Percentiles rank a stretch among this genome's conserved stretches.
Conservation (phyloP, 2,329 filamentous ascomycete species). For the Ophiostoma australiae region DNA sequence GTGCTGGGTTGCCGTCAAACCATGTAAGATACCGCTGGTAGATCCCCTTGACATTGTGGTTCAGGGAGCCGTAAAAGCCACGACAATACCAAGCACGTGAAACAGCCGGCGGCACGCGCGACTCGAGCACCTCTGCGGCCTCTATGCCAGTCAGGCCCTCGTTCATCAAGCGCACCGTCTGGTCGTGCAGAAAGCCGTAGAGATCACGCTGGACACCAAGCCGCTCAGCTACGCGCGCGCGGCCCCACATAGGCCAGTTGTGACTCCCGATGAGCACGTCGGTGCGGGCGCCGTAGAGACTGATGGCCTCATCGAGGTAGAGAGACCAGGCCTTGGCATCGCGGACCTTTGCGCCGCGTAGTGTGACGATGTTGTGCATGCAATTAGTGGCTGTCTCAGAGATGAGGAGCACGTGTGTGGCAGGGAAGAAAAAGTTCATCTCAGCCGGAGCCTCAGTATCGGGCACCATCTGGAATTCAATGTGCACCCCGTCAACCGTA, state of each 20-base stretch:
- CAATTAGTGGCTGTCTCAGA: conserved; percentile 20
- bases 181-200: conserved; percentile 21
- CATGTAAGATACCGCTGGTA: conserved; percentile 22
- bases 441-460: conserved; percentile 22
- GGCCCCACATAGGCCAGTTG: conserved; percentile 22
- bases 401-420: conserved; percentile 12
- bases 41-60: conserved; percentile 22
- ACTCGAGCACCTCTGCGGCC: conserved; percentile 15
- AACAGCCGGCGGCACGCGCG: conserved; percentile 17
- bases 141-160: conserved; percentile 17
- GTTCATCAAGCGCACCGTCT: conserved; percentile 21
- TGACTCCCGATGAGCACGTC: conserved; percentile 20
- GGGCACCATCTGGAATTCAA: conserved; percentile 21
- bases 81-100: conserved; percentile 21
- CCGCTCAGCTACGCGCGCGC: conserved; percentile 10
- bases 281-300: conserved; percentile 8
- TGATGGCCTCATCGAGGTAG: conserved; percentile 19
- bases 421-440: conserved; percentile 20
- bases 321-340: conserved; percentile 21
- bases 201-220: conserved; percentile 19
- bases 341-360: conserved; percentile 20
- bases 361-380: conserved; percentile 21
- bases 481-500: conserved; percentile 16
- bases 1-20: conserved; percentile 20
- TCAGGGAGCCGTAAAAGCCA: conserved; percentile 20